Evolutionary conservation across 768 basidiomycete genomes (phyloP), one percentile per base, ranked within the genome.

Genomic region (Boletus sp.): DNA sequence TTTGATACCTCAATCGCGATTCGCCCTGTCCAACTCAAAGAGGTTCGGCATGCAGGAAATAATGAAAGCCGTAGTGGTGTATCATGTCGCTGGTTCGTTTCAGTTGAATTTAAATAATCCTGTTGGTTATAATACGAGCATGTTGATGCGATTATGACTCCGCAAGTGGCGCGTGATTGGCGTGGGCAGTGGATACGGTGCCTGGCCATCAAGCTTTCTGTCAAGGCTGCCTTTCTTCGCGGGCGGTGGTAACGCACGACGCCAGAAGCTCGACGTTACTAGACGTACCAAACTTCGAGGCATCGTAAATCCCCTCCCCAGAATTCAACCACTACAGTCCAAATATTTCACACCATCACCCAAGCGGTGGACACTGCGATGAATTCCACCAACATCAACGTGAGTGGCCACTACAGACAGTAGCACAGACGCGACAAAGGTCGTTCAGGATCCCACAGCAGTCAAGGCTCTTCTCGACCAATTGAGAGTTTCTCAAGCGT

Each of bases 391-490:
- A 84, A 83, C 69, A 82, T 85, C 58, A 85, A 83, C 69, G 84
- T 85, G 67, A 71, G 66, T 55, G 13, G 15, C 32, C 14, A 44
- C 38, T 23, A 21, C 40, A 30, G 21, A 32, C 40, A 8, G 9
- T 30, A 17, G 38, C n/a, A 10, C 25, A 38, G 27, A 56, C 33
- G 15, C 51, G 13, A 61, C 46, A 32, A 32, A 19, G 4, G n/a
- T 33, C 21, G 42, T 47, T 33, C 64, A 90, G 88, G 87, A 90
- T 69, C 74, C 84, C 44, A 75, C 75, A 56, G 81, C 79, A 42
- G 77, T 93, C 45, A 79, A 82, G 61, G 83, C 87, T 27, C 77
- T 93, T 25, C 78, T 93, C 17, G 86, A 90, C 50, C 81, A 82
- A 57, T 74, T 92, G 13, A 76, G 81, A 47, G 70, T 77, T 3